Percentiles rank a stretch among this genome's conserved stretches.
Conservation (phyloP, 352 stramenopile species). For the Phytophthora cryptogea region DNA sequence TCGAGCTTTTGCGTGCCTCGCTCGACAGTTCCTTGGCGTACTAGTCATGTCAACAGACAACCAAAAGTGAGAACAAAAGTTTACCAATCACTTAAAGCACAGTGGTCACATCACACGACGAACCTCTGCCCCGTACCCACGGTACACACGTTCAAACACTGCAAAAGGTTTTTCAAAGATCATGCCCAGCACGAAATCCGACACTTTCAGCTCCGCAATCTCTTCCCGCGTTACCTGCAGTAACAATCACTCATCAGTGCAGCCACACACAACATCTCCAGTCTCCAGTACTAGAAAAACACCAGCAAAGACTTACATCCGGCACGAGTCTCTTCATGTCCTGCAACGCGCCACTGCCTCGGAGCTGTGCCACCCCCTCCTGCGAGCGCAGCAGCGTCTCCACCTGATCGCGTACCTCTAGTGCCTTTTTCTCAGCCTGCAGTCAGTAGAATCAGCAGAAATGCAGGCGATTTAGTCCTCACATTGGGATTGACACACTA, state of each 20-base stretch:
- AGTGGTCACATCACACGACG: not conserved
- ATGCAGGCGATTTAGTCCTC: constrained; percentile 1
- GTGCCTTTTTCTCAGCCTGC: constrained; percentile 56
- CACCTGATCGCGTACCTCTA: constrained; percentile 56
- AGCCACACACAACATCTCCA: not conserved
- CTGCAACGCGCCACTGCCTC: constrained; percentile 50
- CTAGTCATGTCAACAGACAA: constrained; percentile 28
- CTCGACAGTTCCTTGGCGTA: constrained; percentile 85
- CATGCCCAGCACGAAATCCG: constrained; percentile 82
- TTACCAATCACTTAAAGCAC: not conserved
- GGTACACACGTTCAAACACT: constrained; percentile 64
- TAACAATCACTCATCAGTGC: not conserved
- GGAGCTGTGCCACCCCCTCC: constrained; percentile 64
- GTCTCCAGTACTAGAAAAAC: not conserved
- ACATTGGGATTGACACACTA: not conserved
- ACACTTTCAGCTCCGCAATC: constrained; percentile 74
- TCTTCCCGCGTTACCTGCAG: constrained; percentile 61
- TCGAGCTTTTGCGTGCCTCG: constrained; percentile 77
- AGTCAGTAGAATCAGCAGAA: not conserved
- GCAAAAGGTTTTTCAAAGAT: constrained; percentile 78
- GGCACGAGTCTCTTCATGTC: constrained; percentile 74
- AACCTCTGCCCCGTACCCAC: constrained; percentile 69
- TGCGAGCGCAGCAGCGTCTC: constrained; percentile 52
- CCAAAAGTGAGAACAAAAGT: not conserved
- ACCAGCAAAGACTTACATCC: constrained; percentile 34